These are phyloP conservation scores for Groenewaldozyma sp. DNA, from an alignment of 1,139 yeast species.

Conservation along the genomic window DNA sequence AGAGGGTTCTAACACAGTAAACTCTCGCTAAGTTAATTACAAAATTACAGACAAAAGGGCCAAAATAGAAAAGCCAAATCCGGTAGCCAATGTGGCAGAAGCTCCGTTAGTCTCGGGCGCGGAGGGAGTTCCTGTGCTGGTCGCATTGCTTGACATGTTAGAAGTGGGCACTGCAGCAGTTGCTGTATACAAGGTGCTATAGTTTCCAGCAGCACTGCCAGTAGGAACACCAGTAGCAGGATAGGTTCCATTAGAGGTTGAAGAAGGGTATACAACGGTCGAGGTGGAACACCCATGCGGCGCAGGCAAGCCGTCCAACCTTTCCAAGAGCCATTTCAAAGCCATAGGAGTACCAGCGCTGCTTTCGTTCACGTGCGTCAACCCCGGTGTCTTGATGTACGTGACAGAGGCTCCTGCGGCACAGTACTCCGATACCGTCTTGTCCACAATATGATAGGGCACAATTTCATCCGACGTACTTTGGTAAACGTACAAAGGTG, in stretches of 20 bases:
- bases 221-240: conserved; percentile 6
- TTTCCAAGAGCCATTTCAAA: conserved; percentile 12
- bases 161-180: no score
- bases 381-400: conserved; percentile 15
- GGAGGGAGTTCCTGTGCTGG: background rate
- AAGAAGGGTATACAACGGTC: conserved; percentile 7
- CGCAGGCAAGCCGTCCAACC: conserved; percentile 10
- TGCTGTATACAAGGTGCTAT: no score
- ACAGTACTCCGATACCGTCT: conserved; percentile 19
- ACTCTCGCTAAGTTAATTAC: no score
- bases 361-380: conserved; percentile 13
- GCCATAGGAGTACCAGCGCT: conserved; percentile 11
- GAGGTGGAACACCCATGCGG: conserved; percentile 8
- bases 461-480: conserved; percentile 22
- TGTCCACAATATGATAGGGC: conserved; percentile 16
- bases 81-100: no score
- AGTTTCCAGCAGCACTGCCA: no score
- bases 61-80: no score
- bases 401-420: conserved; percentile 19
- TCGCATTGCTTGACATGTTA: no score
- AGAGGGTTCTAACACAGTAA: no score
- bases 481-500: conserved; percentile 22
- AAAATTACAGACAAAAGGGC: no score
- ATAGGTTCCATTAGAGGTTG: conserved; percentile 3
- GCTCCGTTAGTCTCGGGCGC: no score